These are phyloP conservation scores for Mycosphaerelloides madeirae DNA, from an alignment of 2,329 filamentous ascomycete species.

Conservation along the genomic window DNA sequence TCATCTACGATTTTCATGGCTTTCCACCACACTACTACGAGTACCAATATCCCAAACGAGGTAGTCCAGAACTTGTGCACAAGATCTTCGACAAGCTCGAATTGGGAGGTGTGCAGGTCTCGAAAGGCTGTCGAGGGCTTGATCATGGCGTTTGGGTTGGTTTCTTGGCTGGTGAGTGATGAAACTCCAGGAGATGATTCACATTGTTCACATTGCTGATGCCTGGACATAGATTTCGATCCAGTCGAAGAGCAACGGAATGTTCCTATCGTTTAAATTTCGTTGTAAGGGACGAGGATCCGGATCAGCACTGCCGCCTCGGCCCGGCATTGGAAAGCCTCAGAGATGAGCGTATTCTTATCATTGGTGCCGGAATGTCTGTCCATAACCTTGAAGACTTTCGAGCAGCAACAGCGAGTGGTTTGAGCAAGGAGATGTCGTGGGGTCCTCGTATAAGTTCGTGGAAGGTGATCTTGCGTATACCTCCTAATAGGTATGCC, in stretches of 20 bases:
- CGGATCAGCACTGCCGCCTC: too few relatives aligned
- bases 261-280: too few relatives aligned
- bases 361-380: conserved; percentile 52
- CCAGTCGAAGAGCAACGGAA: too few relatives aligned
- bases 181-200: too few relatives aligned
- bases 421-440: conserved; percentile 1
- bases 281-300: too few relatives aligned
- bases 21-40: conserved; percentile 64
- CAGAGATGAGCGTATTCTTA: conserved; percentile 49
- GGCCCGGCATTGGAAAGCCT: conserved; percentile 49
- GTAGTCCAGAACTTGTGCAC: conserved; percentile 53
- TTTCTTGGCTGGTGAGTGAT: conserved; percentile 47
- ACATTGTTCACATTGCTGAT: too few relatives aligned
- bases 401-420: conserved; percentile 7
- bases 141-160: conserved; percentile 69
- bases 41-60: conserved; percentile 58
- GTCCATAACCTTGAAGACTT: conserved; percentile 56
- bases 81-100: conserved; percentile 52
- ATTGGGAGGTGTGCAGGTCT: conserved; percentile 53
- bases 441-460: not conserved
- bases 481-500: conserved; percentile 16
- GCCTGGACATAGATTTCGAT: too few relatives aligned
- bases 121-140: conserved; percentile 56
- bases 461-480: conserved; percentile 11
- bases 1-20: conserved; percentile 68